Base-by-base conservation (phyloP, 768 basidiomycete genomes). In the Xanthoconium stramineum region DNA sequence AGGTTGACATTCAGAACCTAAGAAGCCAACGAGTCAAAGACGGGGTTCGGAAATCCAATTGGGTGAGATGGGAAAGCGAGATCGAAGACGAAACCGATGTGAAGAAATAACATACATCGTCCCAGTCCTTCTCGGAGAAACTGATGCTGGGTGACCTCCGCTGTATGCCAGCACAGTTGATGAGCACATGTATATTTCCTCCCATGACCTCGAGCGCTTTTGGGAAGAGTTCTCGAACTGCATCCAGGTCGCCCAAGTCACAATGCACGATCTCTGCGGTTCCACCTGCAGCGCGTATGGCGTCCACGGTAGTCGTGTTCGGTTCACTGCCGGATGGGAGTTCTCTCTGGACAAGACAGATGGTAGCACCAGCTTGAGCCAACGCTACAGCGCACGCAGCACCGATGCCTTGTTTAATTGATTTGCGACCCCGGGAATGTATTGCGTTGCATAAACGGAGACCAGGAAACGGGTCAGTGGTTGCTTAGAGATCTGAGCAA, bases 1-100 rank as follows among this genome's bases (percentile, higher is more conserved):
- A 97, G 83, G 77, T 97, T 97, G 62, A 91, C 83, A 63, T 89
- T 81, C 56, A 94, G 76, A 53, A 93, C 91, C 90, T 91, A 63
- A 40, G 45, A 62, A 51, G 43, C 55, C 48, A 47, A 48, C 47
- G 33, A 50, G 54, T 53, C 17, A 59, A 56, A 55, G 7, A 35
- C 33, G 36, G 20, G 13, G 36, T 37, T 36, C 17, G n/a, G 35
- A 40, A 53, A 48, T 44, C 46, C 48, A 50, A 63, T 58, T 14
- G 44, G 43, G 53, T 37, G 54, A 52, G 35, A 47, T 33, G 28
- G 17, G 12, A 55, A 52, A 61, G 38, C 42, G 48, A 51, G 33
- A 47, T 53, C 42, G 53, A 52, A 38, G 43, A 52, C 46, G 58
- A 47, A 51, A 45, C 6, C 38, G 62, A 53, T 65, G 79, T 69